Conservation (phyloP, 75 land plant genomes). For the Cryptomeria japonica region DNA sequence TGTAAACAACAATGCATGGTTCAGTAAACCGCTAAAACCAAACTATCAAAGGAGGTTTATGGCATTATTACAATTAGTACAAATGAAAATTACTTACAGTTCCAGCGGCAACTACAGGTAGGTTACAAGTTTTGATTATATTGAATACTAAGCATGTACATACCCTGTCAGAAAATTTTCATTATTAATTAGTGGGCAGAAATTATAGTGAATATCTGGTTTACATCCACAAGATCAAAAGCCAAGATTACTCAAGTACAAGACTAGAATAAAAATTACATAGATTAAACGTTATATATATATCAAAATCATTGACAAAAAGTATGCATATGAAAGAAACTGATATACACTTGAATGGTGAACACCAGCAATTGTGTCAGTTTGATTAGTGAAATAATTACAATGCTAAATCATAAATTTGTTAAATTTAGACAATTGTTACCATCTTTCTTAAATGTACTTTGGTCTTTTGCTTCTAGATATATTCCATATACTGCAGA, state of each 20-base stretch:
- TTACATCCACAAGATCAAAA: background rate
- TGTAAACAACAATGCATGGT: conserved; percentile 27
- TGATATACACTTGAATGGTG: background rate
- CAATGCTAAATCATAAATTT: background rate
- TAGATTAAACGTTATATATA: background rate
- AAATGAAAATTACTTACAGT: conserved; percentile 53
- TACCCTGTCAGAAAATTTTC: conserved; percentile 39
- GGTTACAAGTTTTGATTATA: conserved; percentile 53
- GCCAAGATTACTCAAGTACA: background rate
- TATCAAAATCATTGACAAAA: background rate
- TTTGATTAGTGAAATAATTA: background rate
- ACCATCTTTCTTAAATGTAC: background rate
- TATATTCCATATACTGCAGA: background rate
- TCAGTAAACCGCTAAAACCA: background rate
- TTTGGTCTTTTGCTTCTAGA: background rate
- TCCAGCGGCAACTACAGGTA: conserved; percentile 72
- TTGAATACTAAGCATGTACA: conserved; percentile 88
- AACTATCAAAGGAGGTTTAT: background rate
- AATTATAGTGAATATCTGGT: background rate
- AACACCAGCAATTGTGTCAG: background rate
- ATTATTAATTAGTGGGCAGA: background rate
- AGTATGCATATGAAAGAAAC: background rate
- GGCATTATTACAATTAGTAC: conserved; percentile 6
- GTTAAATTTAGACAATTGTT: background rate
- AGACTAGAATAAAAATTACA: background rate